Percentiles rank a stretch among this genome's conserved stretches.
These are phyloP conservation scores for Tylopilus sp. DNA, from an alignment of 1,284 basidiomycete genomes.

Conservation along the genomic window DNA sequence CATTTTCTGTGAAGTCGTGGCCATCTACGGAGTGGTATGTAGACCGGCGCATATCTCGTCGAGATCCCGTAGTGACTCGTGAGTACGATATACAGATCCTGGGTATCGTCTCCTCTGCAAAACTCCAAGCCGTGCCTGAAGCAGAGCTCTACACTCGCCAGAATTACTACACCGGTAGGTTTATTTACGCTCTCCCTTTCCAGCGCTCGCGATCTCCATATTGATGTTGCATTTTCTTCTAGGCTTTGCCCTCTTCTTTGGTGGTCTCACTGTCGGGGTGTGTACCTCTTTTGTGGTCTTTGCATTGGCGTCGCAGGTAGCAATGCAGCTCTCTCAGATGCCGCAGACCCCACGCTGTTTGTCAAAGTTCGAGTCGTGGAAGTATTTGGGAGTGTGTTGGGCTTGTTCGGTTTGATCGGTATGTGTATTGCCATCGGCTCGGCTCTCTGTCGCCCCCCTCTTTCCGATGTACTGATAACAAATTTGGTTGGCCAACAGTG, in stretches of 20 bases:
- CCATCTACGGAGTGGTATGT: constrained; percentile 90
- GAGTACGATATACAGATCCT: no score
- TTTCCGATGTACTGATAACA: constrained; percentile 5
- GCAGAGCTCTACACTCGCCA: no score
- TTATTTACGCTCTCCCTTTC: neutral
- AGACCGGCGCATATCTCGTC: no score
- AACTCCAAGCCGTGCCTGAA: no score
- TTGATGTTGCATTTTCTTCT: neutral
- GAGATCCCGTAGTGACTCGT: no score
- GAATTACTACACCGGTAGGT: no score
- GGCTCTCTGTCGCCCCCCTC: neutral
- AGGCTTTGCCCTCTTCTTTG: constrained; percentile 94
- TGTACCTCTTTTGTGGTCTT: constrained; percentile 90
- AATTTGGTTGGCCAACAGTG: constrained; percentile 38
- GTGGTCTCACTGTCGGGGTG: constrained; percentile 82
- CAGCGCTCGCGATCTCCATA: neutral
- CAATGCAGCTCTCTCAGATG: constrained; percentile 87
- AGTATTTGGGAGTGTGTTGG: constrained; percentile 90
- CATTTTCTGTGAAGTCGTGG: constrained; percentile 98
- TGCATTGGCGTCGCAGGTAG: constrained; percentile 76
- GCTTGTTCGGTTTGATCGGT: constrained; percentile 89
- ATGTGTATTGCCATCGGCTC: constrained; percentile 37
- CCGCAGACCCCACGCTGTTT: constrained; percentile 87
- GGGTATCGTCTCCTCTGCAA: no score
- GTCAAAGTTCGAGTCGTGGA: constrained; percentile 94